Percentiles rank a stretch among this genome's conserved stretches.
Evolutionary conservation across 2,329 filamentous ascomycete genomes (phyloP).

Genomic region (Plenodomus tracheiphilus): DNA sequence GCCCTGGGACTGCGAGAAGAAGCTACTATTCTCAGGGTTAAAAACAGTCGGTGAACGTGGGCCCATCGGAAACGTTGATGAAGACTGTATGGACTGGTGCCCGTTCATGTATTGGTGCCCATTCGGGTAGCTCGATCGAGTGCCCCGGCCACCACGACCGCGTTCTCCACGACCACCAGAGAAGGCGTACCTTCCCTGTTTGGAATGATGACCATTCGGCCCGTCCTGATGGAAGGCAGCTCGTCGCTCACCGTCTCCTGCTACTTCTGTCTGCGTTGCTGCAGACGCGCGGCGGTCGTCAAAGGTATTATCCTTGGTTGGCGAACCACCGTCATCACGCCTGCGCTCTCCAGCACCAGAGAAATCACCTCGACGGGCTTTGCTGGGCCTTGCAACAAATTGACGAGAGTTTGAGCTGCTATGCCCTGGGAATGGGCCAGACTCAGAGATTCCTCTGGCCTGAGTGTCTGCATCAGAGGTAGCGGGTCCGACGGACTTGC

Average conservation of each 20-base stretch:
- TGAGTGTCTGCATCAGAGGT: conserved; percentile 29
- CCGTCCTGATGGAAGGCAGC: conserved; percentile 32
- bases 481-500: conserved; percentile 20
- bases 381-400: conserved; percentile 32
- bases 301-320: conserved; percentile 34
- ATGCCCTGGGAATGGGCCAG: conserved; percentile 22
- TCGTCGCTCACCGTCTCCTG: conserved; percentile 37
- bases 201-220: conserved; percentile 30
- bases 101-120: conserved; percentile 47
- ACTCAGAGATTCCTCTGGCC: conserved; percentile 22
- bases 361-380: conserved; percentile 38
- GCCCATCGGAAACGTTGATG: conserved; percentile 41
- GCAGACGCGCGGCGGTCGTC: conserved; percentile 37
- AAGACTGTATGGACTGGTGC: conserved; percentile 37
- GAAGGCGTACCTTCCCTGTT: conserved; percentile 40
- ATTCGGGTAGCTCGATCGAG: conserved; percentile 46
- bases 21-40: conserved; percentile 40
- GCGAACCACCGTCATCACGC: conserved; percentile 37
- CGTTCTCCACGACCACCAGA: conserved; percentile 47
- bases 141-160: conserved; percentile 54
- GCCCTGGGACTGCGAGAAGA: conserved; percentile 33
- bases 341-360: conserved; percentile 33
- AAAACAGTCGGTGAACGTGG: conserved; percentile 42
- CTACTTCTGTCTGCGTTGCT: conserved; percentile 40
- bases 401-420: conserved; percentile 35